Evolutionary conservation across 2,329 filamentous ascomycete species (phyloP).

Genomic region (Raffaelea deltoideospora): DNA sequence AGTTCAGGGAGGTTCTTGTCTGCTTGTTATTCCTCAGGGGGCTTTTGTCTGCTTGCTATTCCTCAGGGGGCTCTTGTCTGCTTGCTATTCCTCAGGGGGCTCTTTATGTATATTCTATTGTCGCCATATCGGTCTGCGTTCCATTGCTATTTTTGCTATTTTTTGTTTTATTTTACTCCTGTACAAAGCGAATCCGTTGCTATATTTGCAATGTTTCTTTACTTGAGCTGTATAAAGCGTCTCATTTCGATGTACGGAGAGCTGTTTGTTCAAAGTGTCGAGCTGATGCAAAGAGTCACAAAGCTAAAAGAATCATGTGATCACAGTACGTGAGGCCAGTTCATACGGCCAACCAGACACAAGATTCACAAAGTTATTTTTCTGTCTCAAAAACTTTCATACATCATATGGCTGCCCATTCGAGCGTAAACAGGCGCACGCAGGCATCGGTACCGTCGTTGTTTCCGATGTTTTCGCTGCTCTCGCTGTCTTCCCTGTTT

Average conservation of each 20-base stretch:
- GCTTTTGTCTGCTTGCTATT: background rate
- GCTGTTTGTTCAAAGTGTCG: too few relatives aligned
- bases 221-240: too few relatives aligned
- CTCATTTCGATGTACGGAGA: too few relatives aligned
- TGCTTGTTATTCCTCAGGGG: background rate
- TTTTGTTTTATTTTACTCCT: background rate
- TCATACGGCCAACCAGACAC: too few relatives aligned
- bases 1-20: background rate
- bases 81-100: background rate
- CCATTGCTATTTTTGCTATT: background rate
- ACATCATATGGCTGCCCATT: conserved; percentile 83
- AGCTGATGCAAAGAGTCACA: too few relatives aligned
- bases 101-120: too few relatives aligned
- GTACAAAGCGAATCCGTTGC: background rate
- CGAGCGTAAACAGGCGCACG: conserved; percentile 67
- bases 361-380: too few relatives aligned
- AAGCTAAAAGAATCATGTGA: too few relatives aligned
- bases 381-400: background rate
- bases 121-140: too few relatives aligned
- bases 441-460: background rate
- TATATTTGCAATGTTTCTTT: too few relatives aligned
- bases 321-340: too few relatives aligned
- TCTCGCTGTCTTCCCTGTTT: background rate
- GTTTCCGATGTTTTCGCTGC: background rate
- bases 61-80: background rate